phyloP scores from a whole-genome alignment of 768 basidiomycete species.

The Daedaleopsis nitida region DNA sequence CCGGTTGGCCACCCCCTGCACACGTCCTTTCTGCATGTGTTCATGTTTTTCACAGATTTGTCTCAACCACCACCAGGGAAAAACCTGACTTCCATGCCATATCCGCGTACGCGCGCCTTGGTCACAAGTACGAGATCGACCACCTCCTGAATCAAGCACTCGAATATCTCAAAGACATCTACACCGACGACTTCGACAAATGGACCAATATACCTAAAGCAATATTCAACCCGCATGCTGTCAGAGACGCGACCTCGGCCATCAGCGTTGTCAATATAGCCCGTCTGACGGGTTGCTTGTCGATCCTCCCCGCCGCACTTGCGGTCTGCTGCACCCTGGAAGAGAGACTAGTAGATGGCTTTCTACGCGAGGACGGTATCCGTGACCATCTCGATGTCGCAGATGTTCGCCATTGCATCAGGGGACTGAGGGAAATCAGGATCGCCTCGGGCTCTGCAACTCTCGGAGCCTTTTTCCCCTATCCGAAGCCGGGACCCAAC shows the following conservation, averaged over 20 bases:
- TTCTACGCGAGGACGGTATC: not conserved
- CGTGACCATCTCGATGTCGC: not conserved
- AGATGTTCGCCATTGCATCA: too few relatives aligned
- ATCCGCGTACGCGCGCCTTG: constrained; percentile 1
- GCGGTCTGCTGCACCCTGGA: not conserved
- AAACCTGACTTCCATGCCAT: not conserved
- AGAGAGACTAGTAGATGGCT: not conserved
- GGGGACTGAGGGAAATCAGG: too few relatives aligned
- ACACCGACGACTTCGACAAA: not conserved
- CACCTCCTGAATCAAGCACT: not conserved
- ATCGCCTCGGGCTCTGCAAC: too few relatives aligned
- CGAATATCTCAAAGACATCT: not conserved
- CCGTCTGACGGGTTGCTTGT: not conserved
- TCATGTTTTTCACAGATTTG: not conserved
- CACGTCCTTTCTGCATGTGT: too few relatives aligned
- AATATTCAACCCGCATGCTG: not conserved
- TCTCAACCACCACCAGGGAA: not conserved
- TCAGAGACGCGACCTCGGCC: not conserved
- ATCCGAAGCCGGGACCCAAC: too few relatives aligned
- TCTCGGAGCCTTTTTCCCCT: too few relatives aligned
- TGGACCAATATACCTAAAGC: not conserved
- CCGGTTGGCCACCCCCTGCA: too few relatives aligned
- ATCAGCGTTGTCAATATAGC: constrained; percentile 8
- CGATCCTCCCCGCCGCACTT: constrained; percentile 3
- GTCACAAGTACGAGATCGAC: constrained; percentile 3